phyloP scores from a whole-genome alignment of 2,329 filamentous ascomycete genomes.

The Coniosporium tulheliwenetii region DNA sequence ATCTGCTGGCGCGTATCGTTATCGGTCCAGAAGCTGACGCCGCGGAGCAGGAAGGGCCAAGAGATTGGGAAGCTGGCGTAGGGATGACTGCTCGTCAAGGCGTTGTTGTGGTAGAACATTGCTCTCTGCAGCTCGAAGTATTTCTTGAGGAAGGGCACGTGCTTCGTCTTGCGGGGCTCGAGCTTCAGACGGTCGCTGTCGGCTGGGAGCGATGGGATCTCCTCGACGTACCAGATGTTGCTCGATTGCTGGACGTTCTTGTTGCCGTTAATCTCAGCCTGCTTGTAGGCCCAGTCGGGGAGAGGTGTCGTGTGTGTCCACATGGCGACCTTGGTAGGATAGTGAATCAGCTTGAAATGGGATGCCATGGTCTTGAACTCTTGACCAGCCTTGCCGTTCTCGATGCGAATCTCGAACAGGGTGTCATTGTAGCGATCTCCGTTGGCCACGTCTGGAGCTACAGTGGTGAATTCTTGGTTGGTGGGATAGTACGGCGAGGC shows the following conservation, averaged over 20 bases:
- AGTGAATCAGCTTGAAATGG: conserved; percentile 91
- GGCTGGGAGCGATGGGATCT: conserved; percentile 62
- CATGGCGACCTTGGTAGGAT: conserved; percentile 93
- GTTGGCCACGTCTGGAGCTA: conserved; percentile 54
- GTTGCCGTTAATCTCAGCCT: conserved; percentile 98
- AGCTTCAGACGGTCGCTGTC: conserved; percentile 62
- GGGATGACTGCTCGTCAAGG: conserved; percentile 89
- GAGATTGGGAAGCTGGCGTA: conserved; percentile 91
- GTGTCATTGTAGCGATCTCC: conserved; percentile 72
- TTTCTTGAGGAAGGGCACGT: conserved; percentile 77
- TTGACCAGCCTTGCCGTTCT: conserved; percentile 64
- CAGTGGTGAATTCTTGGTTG: conserved; percentile 95
- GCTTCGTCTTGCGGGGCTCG: conserved; percentile 64
- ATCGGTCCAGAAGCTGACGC: conserved; percentile 98
- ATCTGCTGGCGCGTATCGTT: conserved; percentile 91
- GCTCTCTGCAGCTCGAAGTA: conserved; percentile 92
- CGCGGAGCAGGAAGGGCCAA: conserved; percentile 93
- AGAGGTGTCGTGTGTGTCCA: conserved; percentile 93
- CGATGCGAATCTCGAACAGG: conserved; percentile 81
- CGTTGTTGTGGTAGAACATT: conserved; percentile 99
- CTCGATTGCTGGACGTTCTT: conserved; percentile 82
- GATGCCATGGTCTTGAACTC: conserved; percentile 83
- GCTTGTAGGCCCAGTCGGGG: conserved; percentile 94
- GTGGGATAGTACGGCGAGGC: conserved; percentile 92
- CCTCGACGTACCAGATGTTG: conserved; percentile 89